Conservation (phyloP, 495 filamentous ascomycete genomes). For the Aspergillus kassunensis region DNA sequence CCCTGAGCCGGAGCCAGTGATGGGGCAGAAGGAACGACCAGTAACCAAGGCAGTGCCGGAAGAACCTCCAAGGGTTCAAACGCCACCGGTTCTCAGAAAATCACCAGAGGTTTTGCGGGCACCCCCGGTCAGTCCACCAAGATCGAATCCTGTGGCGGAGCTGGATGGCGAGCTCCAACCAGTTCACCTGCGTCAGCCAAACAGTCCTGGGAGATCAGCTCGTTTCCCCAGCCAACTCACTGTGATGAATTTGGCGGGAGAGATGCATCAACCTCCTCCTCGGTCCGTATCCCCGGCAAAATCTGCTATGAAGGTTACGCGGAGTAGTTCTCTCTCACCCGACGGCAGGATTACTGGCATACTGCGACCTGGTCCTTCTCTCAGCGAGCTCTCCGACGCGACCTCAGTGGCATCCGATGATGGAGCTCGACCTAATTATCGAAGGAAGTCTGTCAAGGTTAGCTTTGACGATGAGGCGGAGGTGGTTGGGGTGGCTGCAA, state of each 20-base stretch:
- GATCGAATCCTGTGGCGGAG: slow-evolving; percentile 6
- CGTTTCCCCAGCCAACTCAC: slow-evolving; percentile 64
- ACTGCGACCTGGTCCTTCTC: slow-evolving; percentile 31
- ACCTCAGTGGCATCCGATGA: slow-evolving; percentile 61
- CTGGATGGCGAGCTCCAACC: slow-evolving; percentile 3
- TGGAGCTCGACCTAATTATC: slow-evolving; percentile 37
- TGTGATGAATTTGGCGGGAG: slow-evolving; percentile 41
- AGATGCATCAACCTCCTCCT: slow-evolving; percentile 71
- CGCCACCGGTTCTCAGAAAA: slow-evolving; percentile 14
- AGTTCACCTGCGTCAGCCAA: slow-evolving; percentile 35
- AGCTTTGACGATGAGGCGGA: slow-evolving; percentile 79
- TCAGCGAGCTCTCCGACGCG: slow-evolving; percentile 59
- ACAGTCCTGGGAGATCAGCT: slow-evolving; percentile 64
- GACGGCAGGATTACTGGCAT: slow-evolving; percentile 25
- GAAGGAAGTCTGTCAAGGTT: slow-evolving; percentile 70
- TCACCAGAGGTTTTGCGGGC: slow-evolving; percentile 1
- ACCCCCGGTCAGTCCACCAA: slow-evolving; percentile 18
- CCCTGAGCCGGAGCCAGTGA: slow-evolving; percentile 20
- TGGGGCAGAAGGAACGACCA: slow-evolving; percentile 1
- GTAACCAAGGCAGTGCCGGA: slow-evolving; percentile 3
- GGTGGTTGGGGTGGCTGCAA: slow-evolving; percentile 57
- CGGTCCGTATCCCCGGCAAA: slow-evolving; percentile 82
- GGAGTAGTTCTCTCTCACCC: slow-evolving; percentile 49
- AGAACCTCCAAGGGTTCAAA: slow-evolving; percentile 14
- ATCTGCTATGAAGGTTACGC: slow-evolving; percentile 73